Evolutionary conservation across 2,329 filamentous ascomycete genomes (phyloP).

Genomic region (Fusarium chlamydosporum): DNA sequence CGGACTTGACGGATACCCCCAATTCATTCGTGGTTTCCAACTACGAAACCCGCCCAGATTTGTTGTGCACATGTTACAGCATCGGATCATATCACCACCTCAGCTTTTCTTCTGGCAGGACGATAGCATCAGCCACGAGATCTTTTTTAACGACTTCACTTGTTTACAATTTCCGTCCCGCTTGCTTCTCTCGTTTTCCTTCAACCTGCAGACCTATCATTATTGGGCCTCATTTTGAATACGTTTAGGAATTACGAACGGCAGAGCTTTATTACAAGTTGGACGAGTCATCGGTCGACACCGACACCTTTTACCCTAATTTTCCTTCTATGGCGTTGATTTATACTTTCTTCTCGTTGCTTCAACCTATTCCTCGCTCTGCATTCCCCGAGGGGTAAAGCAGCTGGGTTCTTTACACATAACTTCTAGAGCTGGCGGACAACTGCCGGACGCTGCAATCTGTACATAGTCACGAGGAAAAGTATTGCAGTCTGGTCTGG

Average conservation of each 20-base stretch:
- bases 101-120: slow-evolving; percentile 24
- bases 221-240: slow-evolving; percentile 10
- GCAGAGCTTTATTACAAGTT: slow-evolving; percentile 33
- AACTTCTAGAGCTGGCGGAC: slow-evolving; percentile 45
- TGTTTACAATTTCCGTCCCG: slow-evolving; percentile 36
- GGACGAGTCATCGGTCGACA: slow-evolving; percentile 44
- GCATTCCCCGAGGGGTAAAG: slow-evolving; percentile 16
- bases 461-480: slow-evolving; percentile 41
- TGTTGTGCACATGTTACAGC: slow-evolving; percentile 25
- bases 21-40: slow-evolving; percentile 34
- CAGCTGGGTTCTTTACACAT: slow-evolving; percentile 29
- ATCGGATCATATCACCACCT: slow-evolving; percentile 28
- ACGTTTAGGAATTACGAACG: background rate
- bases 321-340: slow-evolving; percentile 41
- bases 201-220: background rate
- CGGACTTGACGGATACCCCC: slow-evolving; percentile 46
- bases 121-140: slow-evolving; percentile 14
- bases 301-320: slow-evolving; percentile 41
- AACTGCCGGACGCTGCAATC: slow-evolving; percentile 36
- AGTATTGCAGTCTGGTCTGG: slow-evolving; percentile 32
- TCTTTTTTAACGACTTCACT: slow-evolving; percentile 42
- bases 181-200: slow-evolving; percentile 15
- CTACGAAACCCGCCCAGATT: slow-evolving; percentile 34
- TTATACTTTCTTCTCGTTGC: slow-evolving; percentile 16
- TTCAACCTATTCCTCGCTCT: slow-evolving; percentile 20